A percentile compares a stretch with the other conserved stretches of the same genome.
Conservation (phyloP, 2,329 filamentous ascomycete species). For the Hawksworthiomyces lignivorus region DNA sequence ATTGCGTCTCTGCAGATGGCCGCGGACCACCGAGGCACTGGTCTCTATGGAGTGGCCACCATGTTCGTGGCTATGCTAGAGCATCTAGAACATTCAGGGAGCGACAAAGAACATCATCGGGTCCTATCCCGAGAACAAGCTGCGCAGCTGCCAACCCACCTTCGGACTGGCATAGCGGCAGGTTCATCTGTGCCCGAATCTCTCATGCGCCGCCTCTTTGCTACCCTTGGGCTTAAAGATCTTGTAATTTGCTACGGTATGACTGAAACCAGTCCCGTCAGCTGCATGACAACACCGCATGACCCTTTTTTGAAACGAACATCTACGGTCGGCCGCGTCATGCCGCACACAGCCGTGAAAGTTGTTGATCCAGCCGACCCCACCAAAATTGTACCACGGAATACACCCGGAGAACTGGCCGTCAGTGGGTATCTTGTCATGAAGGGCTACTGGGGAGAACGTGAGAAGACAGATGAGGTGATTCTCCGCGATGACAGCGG, state of each 20-base stretch:
- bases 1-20: conserved; percentile 56
- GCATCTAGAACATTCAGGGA: conserved; percentile 49
- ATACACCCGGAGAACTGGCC: conserved; percentile 70
- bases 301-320: conserved; percentile 70
- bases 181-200: conserved; percentile 78
- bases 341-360: conserved; percentile 74
- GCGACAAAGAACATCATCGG: too few relatives aligned
- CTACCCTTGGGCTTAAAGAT: conserved; percentile 66
- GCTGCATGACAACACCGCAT: conserved; percentile 71
- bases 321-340: conserved; percentile 66
- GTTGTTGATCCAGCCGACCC: conserved; percentile 64
- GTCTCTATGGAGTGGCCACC: conserved; percentile 82
- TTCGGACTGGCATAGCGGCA: conserved; percentile 87
- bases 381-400: conserved; percentile 50
- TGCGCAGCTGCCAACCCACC: conserved; percentile 25
- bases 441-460: conserved; percentile 83
- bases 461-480: conserved; percentile 59
- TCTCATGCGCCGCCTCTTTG: conserved; percentile 70
- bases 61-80: conserved; percentile 91
- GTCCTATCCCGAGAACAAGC: conserved; percentile 12
- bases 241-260: conserved; percentile 94
- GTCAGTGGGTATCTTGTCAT: conserved; percentile 81
- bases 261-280: conserved; percentile 79
- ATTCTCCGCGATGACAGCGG: conserved; percentile 21
- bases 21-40: conserved; percentile 46